phyloP scores from a whole-genome alignment of 2,329 filamentous ascomycete genomes.

The Venturia nashicola region DNA sequence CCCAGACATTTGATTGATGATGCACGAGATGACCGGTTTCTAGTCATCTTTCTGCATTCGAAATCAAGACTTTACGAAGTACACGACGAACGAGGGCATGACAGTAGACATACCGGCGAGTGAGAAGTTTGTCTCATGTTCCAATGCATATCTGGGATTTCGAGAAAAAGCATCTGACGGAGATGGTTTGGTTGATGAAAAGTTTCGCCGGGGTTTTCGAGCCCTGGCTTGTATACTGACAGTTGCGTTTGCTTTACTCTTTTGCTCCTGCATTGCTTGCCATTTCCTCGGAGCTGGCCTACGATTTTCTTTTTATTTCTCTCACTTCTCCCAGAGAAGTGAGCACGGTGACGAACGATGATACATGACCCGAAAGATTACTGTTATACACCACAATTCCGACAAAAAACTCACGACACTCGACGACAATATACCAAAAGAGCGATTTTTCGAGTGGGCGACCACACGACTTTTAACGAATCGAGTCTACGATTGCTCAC shows the following conservation, averaged over 20 bases:
- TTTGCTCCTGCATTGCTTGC: neutral
- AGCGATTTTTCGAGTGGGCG: conserved; percentile 7
- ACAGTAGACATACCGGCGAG: conserved; percentile 9
- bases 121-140: neutral
- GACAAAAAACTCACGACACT: conserved; percentile 7
- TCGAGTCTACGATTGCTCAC: conserved; percentile 9
- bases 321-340: neutral
- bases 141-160: conserved; percentile 9
- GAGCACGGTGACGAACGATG: neutral
- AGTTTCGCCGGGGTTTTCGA: neutral
- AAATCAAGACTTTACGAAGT: conserved; percentile 14
- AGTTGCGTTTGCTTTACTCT: neutral
- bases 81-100: conserved; percentile 19
- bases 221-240: conserved; percentile 9
- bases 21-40: neutral
- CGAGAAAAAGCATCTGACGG: conserved; percentile 10
- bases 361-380: neutral
- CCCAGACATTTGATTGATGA: neutral
- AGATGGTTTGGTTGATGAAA: conserved; percentile 4
- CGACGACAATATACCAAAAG: conserved; percentile 10
- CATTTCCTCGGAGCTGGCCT: neutral
- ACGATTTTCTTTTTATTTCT: neutral
- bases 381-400: conserved; percentile 1
- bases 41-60: neutral
- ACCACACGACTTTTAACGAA: conserved; percentile 9